Percentiles rank a stretch among this genome's conserved stretches.
Conservation (phyloP, 352 stramenopile genomes). For the Phytophthora macrochlamydospora region DNA sequence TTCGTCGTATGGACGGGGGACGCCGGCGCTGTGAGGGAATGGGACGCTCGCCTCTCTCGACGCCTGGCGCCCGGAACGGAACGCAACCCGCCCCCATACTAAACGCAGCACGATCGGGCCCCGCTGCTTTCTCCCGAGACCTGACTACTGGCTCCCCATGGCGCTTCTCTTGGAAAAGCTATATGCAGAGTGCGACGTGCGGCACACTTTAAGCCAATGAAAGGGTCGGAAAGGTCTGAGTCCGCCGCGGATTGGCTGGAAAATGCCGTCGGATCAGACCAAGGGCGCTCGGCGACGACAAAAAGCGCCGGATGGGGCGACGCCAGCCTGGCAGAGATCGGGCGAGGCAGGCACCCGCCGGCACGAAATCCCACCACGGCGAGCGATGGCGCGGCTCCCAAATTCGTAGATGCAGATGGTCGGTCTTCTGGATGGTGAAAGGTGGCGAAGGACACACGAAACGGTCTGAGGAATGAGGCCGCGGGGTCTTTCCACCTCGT, state of each 20-base stretch:
- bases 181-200: not conserved
- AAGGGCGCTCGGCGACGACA: no score
- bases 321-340: no score
- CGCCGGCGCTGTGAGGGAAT: not conserved
- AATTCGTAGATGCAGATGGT: no score
- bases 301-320: no score
- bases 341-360: no score
- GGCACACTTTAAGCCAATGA: not conserved
- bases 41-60: not conserved
- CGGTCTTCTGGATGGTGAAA: no score
- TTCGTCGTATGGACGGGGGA: not conserved
- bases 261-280: not conserved
- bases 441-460: no score
- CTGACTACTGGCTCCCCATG: constrained; percentile 3
- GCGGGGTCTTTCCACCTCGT: no score
- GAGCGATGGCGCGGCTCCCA: no score
- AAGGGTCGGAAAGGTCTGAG: not conserved
- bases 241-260: not conserved
- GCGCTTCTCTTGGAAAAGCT: not conserved
- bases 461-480: no score
- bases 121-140: not conserved
- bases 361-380: no score
- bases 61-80: constrained; percentile 1
- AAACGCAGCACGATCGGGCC: not conserved
- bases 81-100: constrained; percentile 13